Conservation (phyloP, 2,329 filamentous ascomycete genomes). For the Aspergillus costaricaensis region DNA sequence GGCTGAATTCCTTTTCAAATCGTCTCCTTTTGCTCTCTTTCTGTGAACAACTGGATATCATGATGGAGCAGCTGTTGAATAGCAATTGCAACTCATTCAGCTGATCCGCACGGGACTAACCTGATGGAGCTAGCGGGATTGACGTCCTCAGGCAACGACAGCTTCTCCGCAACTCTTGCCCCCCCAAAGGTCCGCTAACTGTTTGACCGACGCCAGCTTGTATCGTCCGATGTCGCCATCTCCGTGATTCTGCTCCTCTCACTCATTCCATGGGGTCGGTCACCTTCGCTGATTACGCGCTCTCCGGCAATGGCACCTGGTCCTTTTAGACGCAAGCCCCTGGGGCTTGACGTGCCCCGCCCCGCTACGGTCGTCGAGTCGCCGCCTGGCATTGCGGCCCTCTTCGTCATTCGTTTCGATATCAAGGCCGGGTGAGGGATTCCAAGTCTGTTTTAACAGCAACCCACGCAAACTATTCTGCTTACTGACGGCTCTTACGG, state of each 20-base stretch:
- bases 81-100: neutral
- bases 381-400: conserved; percentile 64
- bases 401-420: conserved; percentile 90
- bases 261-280: conserved; percentile 28
- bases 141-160: conserved; percentile 15
- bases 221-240: conserved; percentile 8
- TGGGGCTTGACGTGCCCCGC: conserved; percentile 39
- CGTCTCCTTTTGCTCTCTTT: neutral
- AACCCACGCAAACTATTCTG: neutral
- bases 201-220: neutral
- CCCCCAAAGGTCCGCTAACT: neutral
- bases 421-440: conserved; percentile 76
- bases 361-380: conserved; percentile 33
- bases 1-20: neutral
- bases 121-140: conserved; percentile 6
- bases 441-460: neutral
- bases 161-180: conserved; percentile 8
- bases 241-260: conserved; percentile 9
- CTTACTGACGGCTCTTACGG: neutral
- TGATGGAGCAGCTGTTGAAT: neutral
- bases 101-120: conserved; percentile 7
- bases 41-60: neutral
- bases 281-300: conserved; percentile 11
- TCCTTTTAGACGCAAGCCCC: conserved; percentile 31
- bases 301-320: conserved; percentile 32